phyloP scores from a whole-genome alignment of 106 monocot genomes.

The Amphibolis antarctica region DNA sequence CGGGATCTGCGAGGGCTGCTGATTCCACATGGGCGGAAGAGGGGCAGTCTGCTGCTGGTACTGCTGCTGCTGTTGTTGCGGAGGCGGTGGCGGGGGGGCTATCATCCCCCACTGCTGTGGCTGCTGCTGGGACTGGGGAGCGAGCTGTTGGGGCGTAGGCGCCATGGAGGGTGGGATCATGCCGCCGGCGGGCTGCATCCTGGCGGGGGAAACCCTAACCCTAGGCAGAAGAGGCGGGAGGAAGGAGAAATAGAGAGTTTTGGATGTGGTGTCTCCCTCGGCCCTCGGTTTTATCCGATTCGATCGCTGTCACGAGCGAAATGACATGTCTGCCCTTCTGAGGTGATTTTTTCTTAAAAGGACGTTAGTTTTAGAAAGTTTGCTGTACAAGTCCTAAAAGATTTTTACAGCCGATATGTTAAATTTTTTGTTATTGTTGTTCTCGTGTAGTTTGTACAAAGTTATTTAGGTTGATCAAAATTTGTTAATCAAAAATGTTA shows the following conservation, averaged over 20 bases:
- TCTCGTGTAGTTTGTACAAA: too few species aligned
- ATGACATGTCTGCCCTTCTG: too few species aligned
- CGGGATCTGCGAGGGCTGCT: slow-evolving; percentile 43
- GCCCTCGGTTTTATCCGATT: too few species aligned
- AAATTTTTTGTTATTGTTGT: too few species aligned
- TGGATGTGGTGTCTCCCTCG: too few species aligned
- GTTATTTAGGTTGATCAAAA: too few species aligned
- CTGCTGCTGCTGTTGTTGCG: slow-evolving; percentile 27
- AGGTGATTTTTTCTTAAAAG: too few species aligned
- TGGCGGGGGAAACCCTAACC: neutral
- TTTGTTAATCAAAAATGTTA: too few species aligned
- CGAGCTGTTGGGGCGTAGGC: slow-evolving; percentile 26
- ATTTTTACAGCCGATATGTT: too few species aligned
- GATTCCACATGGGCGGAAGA: slow-evolving; percentile 46
- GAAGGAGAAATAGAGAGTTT: neutral
- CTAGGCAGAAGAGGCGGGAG: neutral
- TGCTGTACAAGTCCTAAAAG: too few species aligned
- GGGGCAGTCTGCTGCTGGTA: neutral
- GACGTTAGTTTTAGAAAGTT: too few species aligned
- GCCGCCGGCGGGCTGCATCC: slow-evolving; percentile 49
- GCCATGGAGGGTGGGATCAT: slow-evolving; percentile 42
- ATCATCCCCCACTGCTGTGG: slow-evolving; percentile 27
- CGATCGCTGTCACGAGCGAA: too few species aligned
- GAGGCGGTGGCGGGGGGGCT: slow-evolving; percentile 29
- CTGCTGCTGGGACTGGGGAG: slow-evolving; percentile 18